These are phyloP conservation scores for Kappamyces sp. DNA, from an alignment of 192 early-diverging fungal genomes.

Conservation along the genomic window DNA sequence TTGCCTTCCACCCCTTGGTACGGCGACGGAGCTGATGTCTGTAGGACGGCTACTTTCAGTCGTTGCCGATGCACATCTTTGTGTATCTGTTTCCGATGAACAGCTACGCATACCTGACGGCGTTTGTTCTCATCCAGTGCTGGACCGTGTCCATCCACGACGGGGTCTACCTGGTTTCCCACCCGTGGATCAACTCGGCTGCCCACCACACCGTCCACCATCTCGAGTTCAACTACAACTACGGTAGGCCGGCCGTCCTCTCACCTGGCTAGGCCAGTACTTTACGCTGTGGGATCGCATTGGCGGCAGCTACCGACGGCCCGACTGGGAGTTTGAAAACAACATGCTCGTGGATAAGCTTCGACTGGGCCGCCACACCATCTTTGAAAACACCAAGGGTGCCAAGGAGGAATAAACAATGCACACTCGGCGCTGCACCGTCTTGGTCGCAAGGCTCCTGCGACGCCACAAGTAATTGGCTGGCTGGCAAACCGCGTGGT, in stretches of 20 bases:
- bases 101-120: slow-evolving; percentile 77
- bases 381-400: too few relatives aligned
- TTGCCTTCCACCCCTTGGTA: slow-evolving; percentile 88
- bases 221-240: slow-evolving; percentile 99
- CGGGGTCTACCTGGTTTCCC: slow-evolving; percentile 68
- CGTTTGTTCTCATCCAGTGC: slow-evolving; percentile 84
- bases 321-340: slow-evolving; percentile 37
- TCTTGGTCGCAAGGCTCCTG: not conserved
- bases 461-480: not conserved
- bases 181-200: slow-evolving; percentile 71
- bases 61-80: slow-evolving; percentile 90
- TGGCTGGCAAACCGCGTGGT: too few relatives aligned
- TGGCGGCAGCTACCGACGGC: slow-evolving; percentile 44
- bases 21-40: slow-evolving; percentile 10
- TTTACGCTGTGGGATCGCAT: slow-evolving; percentile 82
- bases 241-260: slow-evolving; percentile 32
- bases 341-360: slow-evolving; percentile 49
- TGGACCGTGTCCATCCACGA: slow-evolving; percentile 99
- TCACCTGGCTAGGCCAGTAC: slow-evolving; percentile 62
- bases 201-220: slow-evolving; percentile 99
- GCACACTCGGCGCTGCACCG: not conserved
- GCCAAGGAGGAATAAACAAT: not conserved
- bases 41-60: slow-evolving; percentile 90
- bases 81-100: slow-evolving; percentile 89
- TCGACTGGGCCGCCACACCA: not conserved